These are phyloP conservation scores for Conticribra weissflogii DNA, from an alignment of 108 stramenopile species.

Conservation along the genomic window DNA sequence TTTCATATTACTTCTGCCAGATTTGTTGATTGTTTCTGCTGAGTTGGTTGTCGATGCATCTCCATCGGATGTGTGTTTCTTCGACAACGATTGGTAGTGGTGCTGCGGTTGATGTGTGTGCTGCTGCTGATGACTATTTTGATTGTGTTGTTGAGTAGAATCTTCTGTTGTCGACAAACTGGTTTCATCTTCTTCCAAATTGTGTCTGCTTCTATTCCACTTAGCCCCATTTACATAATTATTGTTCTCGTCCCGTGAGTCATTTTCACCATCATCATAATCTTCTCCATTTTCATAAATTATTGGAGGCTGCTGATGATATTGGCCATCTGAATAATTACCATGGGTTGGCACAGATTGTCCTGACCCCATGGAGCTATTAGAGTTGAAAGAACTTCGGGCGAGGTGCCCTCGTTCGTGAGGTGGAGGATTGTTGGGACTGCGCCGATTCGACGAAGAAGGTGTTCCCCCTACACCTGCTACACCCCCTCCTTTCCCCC, in stretches of 20 bases:
- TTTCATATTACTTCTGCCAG: background rate
- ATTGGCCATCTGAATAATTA: background rate
- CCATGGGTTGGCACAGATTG: background rate
- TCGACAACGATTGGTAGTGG: background rate
- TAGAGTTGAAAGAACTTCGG: no score
- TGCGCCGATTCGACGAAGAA: background rate
- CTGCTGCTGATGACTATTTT: conserved; percentile 6
- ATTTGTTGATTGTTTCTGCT: background rate
- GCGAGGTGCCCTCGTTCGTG: no score
- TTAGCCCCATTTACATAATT: conserved; percentile 2
- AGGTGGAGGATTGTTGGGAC: no score
- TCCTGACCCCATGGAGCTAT: background rate
- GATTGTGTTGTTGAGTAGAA: conserved; percentile 20
- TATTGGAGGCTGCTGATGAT: background rate
- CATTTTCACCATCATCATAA: conserved; percentile 11
- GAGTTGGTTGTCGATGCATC: background rate
- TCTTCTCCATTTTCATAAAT: conserved; percentile 7
- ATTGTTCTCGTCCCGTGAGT: conserved; percentile 13
- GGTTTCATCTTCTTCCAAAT: conserved; percentile 35
- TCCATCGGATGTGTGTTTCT: background rate
- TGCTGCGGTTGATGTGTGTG: background rate
- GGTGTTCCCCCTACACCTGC: background rate
- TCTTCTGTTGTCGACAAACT: conserved; percentile 35
- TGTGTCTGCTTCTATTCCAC: background rate
- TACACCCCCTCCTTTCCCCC: background rate